Base-by-base conservation (phyloP, 108 stramenopile species). In the Nitzschia inconspicua region DNA sequence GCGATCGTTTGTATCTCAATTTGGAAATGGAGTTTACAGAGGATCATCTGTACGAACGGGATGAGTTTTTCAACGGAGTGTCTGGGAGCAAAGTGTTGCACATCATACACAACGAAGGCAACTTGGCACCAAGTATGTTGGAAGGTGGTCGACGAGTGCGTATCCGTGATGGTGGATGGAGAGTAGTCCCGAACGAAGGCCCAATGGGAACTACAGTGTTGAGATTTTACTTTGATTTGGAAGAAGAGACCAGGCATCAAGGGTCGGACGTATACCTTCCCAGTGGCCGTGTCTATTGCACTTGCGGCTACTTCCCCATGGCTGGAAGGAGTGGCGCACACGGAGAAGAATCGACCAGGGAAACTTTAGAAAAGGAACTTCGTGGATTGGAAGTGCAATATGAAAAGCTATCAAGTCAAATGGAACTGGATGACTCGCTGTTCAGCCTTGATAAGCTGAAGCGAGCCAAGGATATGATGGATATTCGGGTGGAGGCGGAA, bases 261-360 rank as follows among this genome's bases (percentile, higher is more conserved):
- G 79, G 60, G 11, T 54, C 51, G 27, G 86, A 88, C 55, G 73
- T 91, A 2, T 79, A 73, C 49, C 70, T 83, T 35, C 90, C 90
- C 1, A 57, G 55, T 24, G 86, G 86, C 24, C 72, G 86, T 44
- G 69, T 91, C 24, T 91, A 84, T 53, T 78, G 71, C 22, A 84
- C 80, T 23, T 88, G 90, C 62, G 90, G 90, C 14, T 88, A 82
- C 69, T 91, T 91, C 63, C 72, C 80, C 14, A 82, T 70, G 52
- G n/a, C 32, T 44, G 23, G 59, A 27, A 14, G 56, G 14, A 18
- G 27, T 46, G 9, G 47, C 29, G 53, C 26, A 27, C 24, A 44
- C 44, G 2, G 24, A 35, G 23, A n/a, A 13, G 16, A 37, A 3
- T 46, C 47, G 50, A 14, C 47, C 40, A 81, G 79, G 52, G 80